Evolutionary conservation across 169 alveolate genomes (phyloP).

Genomic region (Toxoplasma gondii): DNA sequence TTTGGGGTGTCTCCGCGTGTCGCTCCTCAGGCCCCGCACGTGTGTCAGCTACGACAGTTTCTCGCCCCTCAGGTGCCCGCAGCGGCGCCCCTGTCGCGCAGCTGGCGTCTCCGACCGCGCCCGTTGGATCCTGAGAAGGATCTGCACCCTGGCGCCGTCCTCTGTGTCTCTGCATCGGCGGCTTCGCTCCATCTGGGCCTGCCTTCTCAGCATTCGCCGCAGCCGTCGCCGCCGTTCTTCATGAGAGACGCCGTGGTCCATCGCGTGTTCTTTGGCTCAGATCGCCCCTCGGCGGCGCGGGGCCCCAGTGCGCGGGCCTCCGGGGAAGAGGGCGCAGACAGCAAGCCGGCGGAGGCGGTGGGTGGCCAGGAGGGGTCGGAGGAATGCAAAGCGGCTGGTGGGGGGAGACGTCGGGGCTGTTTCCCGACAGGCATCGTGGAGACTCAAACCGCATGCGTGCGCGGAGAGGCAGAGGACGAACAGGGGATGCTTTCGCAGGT

Average conservation of each 20-base stretch:
- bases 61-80: slow-evolving; percentile 15
- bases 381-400: background rate
- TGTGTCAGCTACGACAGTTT: background rate
- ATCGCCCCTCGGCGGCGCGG: background rate
- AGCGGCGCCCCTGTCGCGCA: slow-evolving; percentile 8
- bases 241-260: slow-evolving; percentile 28
- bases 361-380: background rate
- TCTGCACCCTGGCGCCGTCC: slow-evolving; percentile 35
- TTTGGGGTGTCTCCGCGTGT: too few relatives aligned
- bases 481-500: too few relatives aligned
- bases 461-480: too few relatives aligned
- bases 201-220: background rate
- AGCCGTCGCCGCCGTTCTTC: slow-evolving; percentile 15
- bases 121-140: background rate
- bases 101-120: slow-evolving; percentile 39
- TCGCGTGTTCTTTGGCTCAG: slow-evolving; percentile 2
- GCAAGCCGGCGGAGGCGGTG: background rate
- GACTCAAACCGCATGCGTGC: too few relatives aligned
- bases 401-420: too few relatives aligned
- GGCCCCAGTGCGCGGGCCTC: background rate
- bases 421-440: too few relatives aligned
- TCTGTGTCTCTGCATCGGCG: slow-evolving; percentile 6
- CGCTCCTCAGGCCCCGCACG: background rate
- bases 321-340: background rate
- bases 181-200: background rate